These are phyloP conservation scores for Thelephora aurantiotincta DNA, from an alignment of 768 basidiomycete genomes.

Conservation along the genomic window DNA sequence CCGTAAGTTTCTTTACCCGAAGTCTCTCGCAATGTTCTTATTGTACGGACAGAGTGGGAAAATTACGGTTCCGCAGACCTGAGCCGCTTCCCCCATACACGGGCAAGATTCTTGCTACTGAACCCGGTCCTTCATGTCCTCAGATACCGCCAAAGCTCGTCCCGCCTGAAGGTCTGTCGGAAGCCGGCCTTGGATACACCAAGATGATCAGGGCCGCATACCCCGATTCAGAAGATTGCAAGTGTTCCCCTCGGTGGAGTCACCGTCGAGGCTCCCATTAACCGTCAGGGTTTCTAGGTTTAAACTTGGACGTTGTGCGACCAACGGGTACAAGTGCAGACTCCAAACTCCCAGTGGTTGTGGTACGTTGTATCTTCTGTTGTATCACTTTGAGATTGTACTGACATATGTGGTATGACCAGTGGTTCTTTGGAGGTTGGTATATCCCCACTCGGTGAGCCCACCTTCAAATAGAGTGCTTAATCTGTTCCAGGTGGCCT, in stretches of 20 bases:
- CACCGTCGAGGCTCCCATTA: neutral
- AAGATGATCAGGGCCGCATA: constrained; percentile 17
- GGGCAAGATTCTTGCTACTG: constrained; percentile 22
- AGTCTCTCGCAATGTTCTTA: neutral
- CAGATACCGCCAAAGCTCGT: constrained; percentile 28
- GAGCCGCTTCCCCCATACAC: constrained; percentile 14
- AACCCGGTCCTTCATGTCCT: constrained; percentile 30
- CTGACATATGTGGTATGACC: neutral
- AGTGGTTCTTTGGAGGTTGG: neutral
- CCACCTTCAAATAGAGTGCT: too few species aligned
- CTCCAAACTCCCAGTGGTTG: constrained; percentile 38
- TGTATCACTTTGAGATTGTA: neutral
- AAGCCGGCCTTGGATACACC: constrained; percentile 20
- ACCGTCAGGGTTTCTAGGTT: constrained; percentile 17
- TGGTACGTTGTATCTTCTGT: constrained; percentile 21
- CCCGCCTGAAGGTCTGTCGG: constrained; percentile 20
- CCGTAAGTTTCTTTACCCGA: constrained; percentile 24
- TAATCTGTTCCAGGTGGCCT: neutral
- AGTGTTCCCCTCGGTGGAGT: constrained; percentile 5
- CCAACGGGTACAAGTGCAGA: constrained; percentile 25
- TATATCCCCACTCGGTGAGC: neutral
- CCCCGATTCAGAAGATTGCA: constrained; percentile 32
- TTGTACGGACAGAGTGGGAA: constrained; percentile 16
- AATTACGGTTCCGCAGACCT: constrained; percentile 13
- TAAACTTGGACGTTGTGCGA: constrained; percentile 38